Conservation (phyloP, 257 asterid genomes). For the Knoxia roxburghii region DNA sequence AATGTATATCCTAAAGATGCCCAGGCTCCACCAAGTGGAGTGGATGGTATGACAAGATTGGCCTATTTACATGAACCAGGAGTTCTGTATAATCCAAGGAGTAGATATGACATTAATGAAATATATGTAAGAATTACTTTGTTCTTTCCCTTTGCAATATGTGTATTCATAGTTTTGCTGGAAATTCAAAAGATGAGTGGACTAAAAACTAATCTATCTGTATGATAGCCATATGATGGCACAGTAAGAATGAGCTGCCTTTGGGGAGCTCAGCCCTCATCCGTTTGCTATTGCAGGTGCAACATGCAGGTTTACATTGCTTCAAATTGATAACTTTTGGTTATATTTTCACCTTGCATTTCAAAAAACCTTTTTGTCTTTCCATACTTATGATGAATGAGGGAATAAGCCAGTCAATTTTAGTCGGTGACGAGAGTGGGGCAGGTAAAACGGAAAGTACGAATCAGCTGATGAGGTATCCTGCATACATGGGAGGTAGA, state of each 20-base stretch:
- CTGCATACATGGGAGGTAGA: constrained; percentile 99
- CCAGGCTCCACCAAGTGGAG: constrained; percentile 95
- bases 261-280: constrained; percentile 72
- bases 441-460: constrained; percentile 99
- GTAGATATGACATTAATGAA: constrained; percentile 98
- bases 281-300: constrained; percentile 99
- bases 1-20: constrained; percentile 85
- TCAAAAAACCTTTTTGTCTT: constrained; percentile 9
- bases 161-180: no score
- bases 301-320: no score
- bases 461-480: constrained; percentile 88
- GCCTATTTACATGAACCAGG: constrained; percentile 99
- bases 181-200: no score
- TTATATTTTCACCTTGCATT: constrained; percentile 1
- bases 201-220: no score
- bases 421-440: constrained; percentile 99
- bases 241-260: constrained; percentile 40
- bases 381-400: constrained; percentile 94
- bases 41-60: constrained; percentile 98
- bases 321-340: constrained; percentile 4
- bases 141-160: no score
- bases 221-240: no score
- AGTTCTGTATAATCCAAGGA: constrained; percentile 68
- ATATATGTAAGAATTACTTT: no score
- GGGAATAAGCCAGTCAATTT: constrained; percentile 85